Conservation (phyloP, 176 grass and related monocot genomes). For the Triticum dicoccoides region DNA sequence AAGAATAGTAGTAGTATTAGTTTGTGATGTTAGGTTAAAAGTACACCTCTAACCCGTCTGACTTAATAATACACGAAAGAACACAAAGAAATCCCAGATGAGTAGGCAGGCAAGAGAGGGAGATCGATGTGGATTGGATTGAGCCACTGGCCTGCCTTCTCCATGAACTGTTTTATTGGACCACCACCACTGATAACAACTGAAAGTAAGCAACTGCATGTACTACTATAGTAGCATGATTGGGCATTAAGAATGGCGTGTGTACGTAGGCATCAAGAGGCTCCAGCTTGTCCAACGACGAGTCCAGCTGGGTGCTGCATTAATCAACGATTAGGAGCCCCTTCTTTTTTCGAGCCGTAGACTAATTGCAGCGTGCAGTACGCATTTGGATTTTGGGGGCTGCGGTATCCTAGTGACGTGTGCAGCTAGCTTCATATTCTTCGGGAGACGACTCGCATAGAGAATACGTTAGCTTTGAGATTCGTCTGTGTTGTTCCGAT, state of each 20-base stretch:
- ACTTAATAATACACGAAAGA: slow-evolving; percentile 14
- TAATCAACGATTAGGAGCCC: background rate
- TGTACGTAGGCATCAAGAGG: slow-evolving; percentile 6
- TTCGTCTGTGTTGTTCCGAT: background rate
- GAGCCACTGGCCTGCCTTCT: background rate
- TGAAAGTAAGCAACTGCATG: background rate
- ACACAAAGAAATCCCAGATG: slow-evolving; percentile 14
- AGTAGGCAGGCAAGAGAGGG: slow-evolving; percentile 1
- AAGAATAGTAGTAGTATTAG: background rate
- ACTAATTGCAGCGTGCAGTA: background rate
- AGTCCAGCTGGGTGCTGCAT: slow-evolving; percentile 41
- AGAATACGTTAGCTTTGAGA: background rate
- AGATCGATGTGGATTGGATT: slow-evolving; percentile 24
- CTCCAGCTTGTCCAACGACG: slow-evolving; percentile 45
- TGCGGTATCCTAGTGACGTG: slow-evolving; percentile 34
- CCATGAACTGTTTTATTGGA: slow-evolving; percentile 6
- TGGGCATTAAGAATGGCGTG: slow-evolving; percentile 12
- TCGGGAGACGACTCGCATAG: background rate
- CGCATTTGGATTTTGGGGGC: background rate
- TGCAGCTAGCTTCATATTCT: slow-evolving; percentile 1
- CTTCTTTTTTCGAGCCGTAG: slow-evolving; percentile 2
- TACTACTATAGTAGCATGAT: background rate
- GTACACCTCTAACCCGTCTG: slow-evolving; percentile 24
- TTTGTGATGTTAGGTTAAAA: slow-evolving; percentile 40
- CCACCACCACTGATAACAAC: no score